Evolutionary conservation across 495 filamentous ascomycete genomes (phyloP), one percentile per base, ranked within the genome.

Genomic region (Letharia lupina): DNA sequence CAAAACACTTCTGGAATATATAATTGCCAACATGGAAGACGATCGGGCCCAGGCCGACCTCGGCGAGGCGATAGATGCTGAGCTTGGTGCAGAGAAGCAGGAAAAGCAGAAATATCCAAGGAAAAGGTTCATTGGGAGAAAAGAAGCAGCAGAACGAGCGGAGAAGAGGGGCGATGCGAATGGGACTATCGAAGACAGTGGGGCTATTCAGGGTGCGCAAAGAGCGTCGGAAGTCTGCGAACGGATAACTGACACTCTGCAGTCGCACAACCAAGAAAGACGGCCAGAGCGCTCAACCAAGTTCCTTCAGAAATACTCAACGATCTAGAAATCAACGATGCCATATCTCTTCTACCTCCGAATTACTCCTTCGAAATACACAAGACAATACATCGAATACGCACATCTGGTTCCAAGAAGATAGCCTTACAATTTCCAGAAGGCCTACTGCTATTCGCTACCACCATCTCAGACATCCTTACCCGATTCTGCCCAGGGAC

Each of bases 341-440:
- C 94, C 4, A 93, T 98, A 58, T 80, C 84, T 5, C 84, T 97
- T 28, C 86, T 99, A 9, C 94, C 94, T 4, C 77, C 84, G 23
- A 98, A 99, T 79, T 99, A 98, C 81, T 91, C 89, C 54, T 99
- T 99, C 73, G 94, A 99, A 77, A 92, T 99, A 62, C 94, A 89
- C 73, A 98, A 99, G 75, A 98, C 94, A 4, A 94, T 99, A 73
- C 91, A 97, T 75, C 86, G 93, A 39, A 91, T 99, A 71, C 91
- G 91, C 52, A 86, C 85, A 13, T 83, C 87, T 18, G 83, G 81
- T 4, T 87, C 92, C 0, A 91, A 85, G 70, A 87, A 86, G 58
- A 85, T 99, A 0, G 94, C 91, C 3, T 81, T 99, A 20, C 94
- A 99, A 73, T 96, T 99, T 82, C 94, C 94, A 33, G 95, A 98